These are phyloP conservation scores for Ustilago hordei DNA, from an alignment of 1,284 basidiomycete species.

Conservation along the genomic window DNA sequence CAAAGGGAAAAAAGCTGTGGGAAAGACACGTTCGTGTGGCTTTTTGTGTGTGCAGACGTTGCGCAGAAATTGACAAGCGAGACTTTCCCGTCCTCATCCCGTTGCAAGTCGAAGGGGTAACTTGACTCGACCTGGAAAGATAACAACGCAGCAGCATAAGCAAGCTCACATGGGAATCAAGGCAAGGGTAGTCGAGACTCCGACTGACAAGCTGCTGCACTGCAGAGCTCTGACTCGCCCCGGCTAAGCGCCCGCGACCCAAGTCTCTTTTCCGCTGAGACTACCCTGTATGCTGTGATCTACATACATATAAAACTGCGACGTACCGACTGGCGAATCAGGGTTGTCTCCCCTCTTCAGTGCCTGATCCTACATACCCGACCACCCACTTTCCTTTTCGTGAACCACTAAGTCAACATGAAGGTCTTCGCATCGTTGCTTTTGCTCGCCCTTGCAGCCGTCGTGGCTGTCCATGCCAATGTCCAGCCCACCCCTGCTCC, in stretches of 20 bases:
- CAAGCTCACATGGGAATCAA: background rate
- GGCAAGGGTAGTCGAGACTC: background rate
- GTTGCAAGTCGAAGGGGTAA: background rate
- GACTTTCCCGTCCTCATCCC: conserved; percentile 13
- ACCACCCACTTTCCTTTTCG: background rate
- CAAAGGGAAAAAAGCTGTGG: background rate
- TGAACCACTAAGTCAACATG: conserved; percentile 8
- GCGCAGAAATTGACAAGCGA: conserved; percentile 8
- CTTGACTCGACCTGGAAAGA: background rate
- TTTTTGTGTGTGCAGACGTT: background rate
- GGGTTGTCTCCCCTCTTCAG: background rate
- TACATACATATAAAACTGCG: background rate
- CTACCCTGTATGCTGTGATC: background rate
- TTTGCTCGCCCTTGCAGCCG: conserved; percentile 23
- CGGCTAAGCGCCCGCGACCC: background rate
- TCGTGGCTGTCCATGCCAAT: conserved; percentile 30
- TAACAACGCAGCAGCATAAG: background rate
- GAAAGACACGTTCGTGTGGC: background rate
- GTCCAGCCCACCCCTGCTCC: conserved; percentile 40
- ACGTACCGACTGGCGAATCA: background rate
- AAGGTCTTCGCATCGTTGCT: conserved; percentile 38
- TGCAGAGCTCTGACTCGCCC: background rate
- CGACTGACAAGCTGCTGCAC: background rate
- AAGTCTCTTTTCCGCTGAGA: background rate
- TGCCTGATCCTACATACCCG: background rate